These are phyloP conservation scores for Coemansia sp. DNA, from an alignment of 192 early-diverging fungal species.

Conservation along the genomic window DNA sequence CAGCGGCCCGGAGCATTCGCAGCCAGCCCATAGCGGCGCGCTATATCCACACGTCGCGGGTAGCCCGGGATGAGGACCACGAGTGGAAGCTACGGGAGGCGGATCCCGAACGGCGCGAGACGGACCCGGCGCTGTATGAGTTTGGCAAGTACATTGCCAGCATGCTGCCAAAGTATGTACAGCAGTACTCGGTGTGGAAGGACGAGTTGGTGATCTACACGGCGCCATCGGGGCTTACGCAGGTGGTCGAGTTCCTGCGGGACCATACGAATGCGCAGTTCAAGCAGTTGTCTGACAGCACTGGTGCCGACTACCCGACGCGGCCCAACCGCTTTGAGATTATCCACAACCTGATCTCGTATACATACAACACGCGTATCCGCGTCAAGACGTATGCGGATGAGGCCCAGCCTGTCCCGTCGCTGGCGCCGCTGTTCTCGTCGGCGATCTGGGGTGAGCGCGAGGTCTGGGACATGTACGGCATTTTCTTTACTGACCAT, in stretches of 20 bases:
- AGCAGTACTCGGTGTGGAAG: constrained; percentile 97
- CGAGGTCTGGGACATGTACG: constrained; percentile 98
- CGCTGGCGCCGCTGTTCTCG: constrained; percentile 68
- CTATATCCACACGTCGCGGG: constrained; percentile 30
- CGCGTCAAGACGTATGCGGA: constrained; percentile 96
- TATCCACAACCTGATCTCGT: constrained; percentile 85
- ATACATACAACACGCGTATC: constrained; percentile 88
- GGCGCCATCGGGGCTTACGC: constrained; percentile 71
- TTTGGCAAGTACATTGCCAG: constrained; percentile 84
- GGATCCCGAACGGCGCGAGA: constrained; percentile 30
- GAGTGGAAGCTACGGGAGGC: constrained; percentile 30
- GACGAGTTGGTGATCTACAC: constrained; percentile 95
- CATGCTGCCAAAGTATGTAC: constrained; percentile 89
- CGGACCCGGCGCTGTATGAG: constrained; percentile 58
- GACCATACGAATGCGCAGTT: constrained; percentile 90
- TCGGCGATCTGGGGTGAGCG: constrained; percentile 97
- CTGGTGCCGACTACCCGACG: constrained; percentile 90
- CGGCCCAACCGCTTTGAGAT: constrained; percentile 93
- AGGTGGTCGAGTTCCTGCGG: constrained; percentile 82
- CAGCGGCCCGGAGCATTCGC: too few relatives aligned
- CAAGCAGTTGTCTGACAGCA: constrained; percentile 84
- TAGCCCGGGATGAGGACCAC: constrained; percentile 22
- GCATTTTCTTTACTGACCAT: constrained; percentile 91
- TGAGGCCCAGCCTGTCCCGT: constrained; percentile 87
- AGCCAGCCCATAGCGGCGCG: too few relatives aligned